Percentiles rank a stretch among this genome's conserved stretches.
Evolutionary conservation across 1,284 basidiomycete genomes (phyloP).

Genomic region (Sporisorium graminicola): DNA sequence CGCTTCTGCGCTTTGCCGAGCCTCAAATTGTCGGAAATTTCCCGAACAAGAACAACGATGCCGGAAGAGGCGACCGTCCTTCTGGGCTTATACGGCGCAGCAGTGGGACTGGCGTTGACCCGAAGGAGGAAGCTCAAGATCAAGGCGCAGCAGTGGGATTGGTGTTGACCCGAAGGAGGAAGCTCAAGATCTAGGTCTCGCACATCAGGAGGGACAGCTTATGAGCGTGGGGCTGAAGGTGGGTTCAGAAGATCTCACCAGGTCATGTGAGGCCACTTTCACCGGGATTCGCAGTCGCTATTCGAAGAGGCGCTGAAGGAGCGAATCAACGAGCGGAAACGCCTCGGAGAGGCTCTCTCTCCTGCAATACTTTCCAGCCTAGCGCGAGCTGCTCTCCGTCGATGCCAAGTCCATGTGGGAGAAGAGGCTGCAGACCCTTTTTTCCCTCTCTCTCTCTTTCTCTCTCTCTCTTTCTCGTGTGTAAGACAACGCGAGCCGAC

Average conservation of each 20-base stretch:
- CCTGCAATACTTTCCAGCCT: neutral
- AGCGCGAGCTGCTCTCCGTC: neutral
- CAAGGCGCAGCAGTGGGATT: neutral
- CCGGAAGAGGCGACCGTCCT: neutral
- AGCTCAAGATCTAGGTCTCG: conserved; percentile 1
- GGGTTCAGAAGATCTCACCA: neutral
- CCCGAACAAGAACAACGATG: neutral
- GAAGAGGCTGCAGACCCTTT: neutral
- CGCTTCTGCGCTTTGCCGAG: conserved; percentile 15
- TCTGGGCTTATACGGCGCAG: neutral
- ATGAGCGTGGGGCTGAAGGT: neutral
- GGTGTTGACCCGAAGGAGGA: neutral
- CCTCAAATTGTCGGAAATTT: conserved; percentile 7
- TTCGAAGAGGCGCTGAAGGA: neutral
- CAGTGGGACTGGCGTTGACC: neutral
- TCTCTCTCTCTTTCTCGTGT: too few species aligned
- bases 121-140: neutral
- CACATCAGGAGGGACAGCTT: neutral
- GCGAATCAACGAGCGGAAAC: neutral
- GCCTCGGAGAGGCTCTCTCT: neutral
- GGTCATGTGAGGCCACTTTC: conserved; percentile 5
- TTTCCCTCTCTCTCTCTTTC: too few species aligned
- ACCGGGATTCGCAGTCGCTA: too few species aligned
- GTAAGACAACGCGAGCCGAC: neutral
- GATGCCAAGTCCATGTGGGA: neutral